Percentiles rank a stretch among this genome's conserved stretches.
These are phyloP conservation scores for Neurospora sp. DNA, from an alignment of 495 filamentous ascomycete species.

Conservation along the genomic window DNA sequence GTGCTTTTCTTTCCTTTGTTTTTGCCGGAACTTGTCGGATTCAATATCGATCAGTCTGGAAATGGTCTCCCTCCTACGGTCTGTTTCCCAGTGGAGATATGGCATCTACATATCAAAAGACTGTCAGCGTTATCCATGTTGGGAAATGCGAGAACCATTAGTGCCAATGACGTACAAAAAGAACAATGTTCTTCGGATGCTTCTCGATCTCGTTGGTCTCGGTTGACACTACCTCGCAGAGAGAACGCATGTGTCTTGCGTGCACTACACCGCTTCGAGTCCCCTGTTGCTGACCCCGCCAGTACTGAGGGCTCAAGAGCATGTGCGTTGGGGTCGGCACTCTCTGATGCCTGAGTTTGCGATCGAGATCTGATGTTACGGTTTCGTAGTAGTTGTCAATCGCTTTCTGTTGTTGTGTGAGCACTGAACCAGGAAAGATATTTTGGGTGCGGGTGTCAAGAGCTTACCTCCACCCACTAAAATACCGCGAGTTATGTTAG, in stretches of 20 bases:
- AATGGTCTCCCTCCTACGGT: slow-evolving; percentile 26
- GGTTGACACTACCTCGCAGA: slow-evolving; percentile 22
- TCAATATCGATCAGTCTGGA: slow-evolving; percentile 10
- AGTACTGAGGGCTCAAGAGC: slow-evolving; percentile 21
- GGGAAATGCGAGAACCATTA: not conserved
- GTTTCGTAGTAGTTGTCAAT: slow-evolving; percentile 15
- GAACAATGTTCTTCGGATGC: slow-evolving; percentile 25
- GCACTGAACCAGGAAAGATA: not conserved
- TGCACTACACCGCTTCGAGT: slow-evolving; percentile 19
- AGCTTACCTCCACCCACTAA: slow-evolving; percentile 14
- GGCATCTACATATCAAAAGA: slow-evolving; percentile 38
- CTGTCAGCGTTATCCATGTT: not conserved
- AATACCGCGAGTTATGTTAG: not conserved
- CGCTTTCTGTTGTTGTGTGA: slow-evolving; percentile 4
- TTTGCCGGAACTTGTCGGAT: slow-evolving; percentile 1
- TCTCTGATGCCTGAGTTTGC: not conserved
- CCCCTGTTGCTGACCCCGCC: slow-evolving; percentile 22
- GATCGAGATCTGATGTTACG: not conserved
- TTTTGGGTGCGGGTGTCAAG: not conserved
- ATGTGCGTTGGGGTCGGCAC: slow-evolving; percentile 6
- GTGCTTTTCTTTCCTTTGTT: not conserved
- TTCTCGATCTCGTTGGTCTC: slow-evolving; percentile 8
- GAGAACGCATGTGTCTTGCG: slow-evolving; percentile 27
- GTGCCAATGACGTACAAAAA: slow-evolving; percentile 21
- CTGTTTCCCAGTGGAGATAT: slow-evolving; percentile 60